Evolutionary conservation across 352 stramenopile species (phyloP), one percentile per base, ranked within the genome.

Genomic region (Globisporangium nagaii): DNA sequence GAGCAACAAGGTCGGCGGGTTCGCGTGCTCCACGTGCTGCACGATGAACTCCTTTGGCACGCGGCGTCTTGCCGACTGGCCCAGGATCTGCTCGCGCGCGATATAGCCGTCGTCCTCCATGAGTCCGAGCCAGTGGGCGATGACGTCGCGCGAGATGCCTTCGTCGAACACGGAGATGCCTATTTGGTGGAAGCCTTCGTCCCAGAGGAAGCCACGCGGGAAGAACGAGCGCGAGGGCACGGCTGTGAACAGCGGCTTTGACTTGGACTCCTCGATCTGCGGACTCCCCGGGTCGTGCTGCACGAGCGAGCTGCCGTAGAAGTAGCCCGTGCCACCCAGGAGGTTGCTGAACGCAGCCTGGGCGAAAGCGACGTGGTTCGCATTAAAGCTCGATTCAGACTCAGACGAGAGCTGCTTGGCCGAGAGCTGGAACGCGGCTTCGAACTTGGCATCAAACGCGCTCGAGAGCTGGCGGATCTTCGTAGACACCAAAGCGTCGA

Each of bases 141-240:
- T 66, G 20, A 97, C 73, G 51, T 97, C 81, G 15, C 70, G 68
- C 8, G 79, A 79, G 37, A 97, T 77, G 11, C 52, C 55, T 6
- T 65, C 49, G 58, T 97, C 84, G 59, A 93, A 97, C 2, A 71
- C 53, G 3, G 58, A 65, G 36, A 97, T 73, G 3, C 95, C 70
- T 15, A 97, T 67, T 66, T 96, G 84, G 58, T 98, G 93, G 62
- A 98, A 98, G 13, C 93, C 91, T 84, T 98, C 93, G 55, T 98
- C 93, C 93, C 93, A 98, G 1, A 97, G 45, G 44, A 98, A 98
- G 0, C 93, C 93, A 20, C 93, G 74, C 11, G 93, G 93, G 60
- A 98, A 98, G 63, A 98, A 96, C 34, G 87, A 96, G 10, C 93
- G 74, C 19, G 87, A 97, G n/a, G 93, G 93, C 10, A 96, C 81